Evolutionary conservation across 768 basidiomycete species (phyloP).

Genomic region (Rhizopogon vesiculosus): DNA sequence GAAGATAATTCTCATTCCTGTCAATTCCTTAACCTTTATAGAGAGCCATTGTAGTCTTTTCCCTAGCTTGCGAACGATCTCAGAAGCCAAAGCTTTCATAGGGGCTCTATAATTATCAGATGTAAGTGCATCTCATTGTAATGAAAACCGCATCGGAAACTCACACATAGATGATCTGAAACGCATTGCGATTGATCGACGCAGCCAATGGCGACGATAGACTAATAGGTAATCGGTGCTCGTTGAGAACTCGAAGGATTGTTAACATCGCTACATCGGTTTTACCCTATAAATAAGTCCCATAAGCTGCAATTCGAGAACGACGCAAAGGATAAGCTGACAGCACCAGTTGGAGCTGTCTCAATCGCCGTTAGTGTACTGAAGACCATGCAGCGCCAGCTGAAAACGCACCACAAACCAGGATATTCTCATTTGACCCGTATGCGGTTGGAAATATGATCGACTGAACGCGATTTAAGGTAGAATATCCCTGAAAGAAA

Average conservation of each 20-base stretch:
- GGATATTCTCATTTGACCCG: constrained; percentile 92
- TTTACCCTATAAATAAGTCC: constrained; percentile 69
- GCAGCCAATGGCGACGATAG: constrained; percentile 31
- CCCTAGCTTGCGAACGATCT: constrained; percentile 90
- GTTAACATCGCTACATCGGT: constrained; percentile 96
- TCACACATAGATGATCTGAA: constrained; percentile 97
- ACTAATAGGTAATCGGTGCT: constrained; percentile 44
- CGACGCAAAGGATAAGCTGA: constrained; percentile 35
- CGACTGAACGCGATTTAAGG: constrained; percentile 92
- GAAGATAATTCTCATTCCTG: constrained; percentile 45
- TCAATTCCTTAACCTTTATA: constrained; percentile 85
- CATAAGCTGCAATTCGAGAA: constrained; percentile 1
- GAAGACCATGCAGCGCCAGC: background rate
- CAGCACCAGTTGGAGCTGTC: constrained; percentile 95
- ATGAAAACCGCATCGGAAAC: constrained; percentile 12
- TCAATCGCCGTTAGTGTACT: background rate
- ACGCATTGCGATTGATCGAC: constrained; percentile 63
- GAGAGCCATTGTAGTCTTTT: constrained; percentile 86
- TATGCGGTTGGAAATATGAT: constrained; percentile 94
- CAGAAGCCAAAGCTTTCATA: constrained; percentile 96
- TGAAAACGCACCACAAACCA: constrained; percentile 45
- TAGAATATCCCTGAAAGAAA: constrained; percentile 64
- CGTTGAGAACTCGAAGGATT: constrained; percentile 82
- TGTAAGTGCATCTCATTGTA: background rate
- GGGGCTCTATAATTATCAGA: constrained; percentile 59